Evolutionary conservation across 805 yeast genomes (phyloP), one percentile per base, ranked within the genome.

Genomic region (Wickerhamomyces rabaulensis): DNA sequence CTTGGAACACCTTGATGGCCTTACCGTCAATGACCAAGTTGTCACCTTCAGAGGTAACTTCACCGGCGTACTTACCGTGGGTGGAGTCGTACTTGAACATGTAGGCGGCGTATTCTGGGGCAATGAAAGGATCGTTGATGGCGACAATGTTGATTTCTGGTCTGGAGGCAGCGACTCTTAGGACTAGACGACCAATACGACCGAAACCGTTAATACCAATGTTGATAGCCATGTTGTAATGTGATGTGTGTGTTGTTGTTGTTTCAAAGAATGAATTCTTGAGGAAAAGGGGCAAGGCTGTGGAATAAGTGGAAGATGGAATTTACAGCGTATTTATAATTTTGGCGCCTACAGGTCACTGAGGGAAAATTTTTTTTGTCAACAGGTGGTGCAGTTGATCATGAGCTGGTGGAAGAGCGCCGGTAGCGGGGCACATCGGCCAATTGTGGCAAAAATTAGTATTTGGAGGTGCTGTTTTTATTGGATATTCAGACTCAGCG

Each of bases 51-150:
- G 74, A 62, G 51, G 72, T 56, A 47, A 81, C 84, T 60, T 73
- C 78, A 65, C 86, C 86, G 25, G 67, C 58, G 79, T 67, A 81
- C 62, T 67, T 68, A 64, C 86, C 84, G 71, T 81, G 87, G 49
- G 85, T 81, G 52, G 86, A 80, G 64, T 81, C 87, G 71, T 80
- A 81, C 72, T 81, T 81, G 79, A 81, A 80, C 83, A 80, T 78
- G 76, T 81, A 81, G 49, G 85, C 78, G 60, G 87, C 86, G 65
- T 81, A 81, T 56, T 80, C 86, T 50, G 79, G 73, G 51, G 78
- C 75, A 67, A 80, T 80, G 73, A 79, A 80, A 42, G 87, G 87
- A 68, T 81, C 84, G 64, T 81, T 81, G 73, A 81, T 66, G 55
- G 84, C 86, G 52, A 81, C 83, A 54, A 81, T 79, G 53, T 76